Evolutionary conservation across 352 stramenopile species (phyloP).

Genomic region (Globisporangium apiculatum): DNA sequence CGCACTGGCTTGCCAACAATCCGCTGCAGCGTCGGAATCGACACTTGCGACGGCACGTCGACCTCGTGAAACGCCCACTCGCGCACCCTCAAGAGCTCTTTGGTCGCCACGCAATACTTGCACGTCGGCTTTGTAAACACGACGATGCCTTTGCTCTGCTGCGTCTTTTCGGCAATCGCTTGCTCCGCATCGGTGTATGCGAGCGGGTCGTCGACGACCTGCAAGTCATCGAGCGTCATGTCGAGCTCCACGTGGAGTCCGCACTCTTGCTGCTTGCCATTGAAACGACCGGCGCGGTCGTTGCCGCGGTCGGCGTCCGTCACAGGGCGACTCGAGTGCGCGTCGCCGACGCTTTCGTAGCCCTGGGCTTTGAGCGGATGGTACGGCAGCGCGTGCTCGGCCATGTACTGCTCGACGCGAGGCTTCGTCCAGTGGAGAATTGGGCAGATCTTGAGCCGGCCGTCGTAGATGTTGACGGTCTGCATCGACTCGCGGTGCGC

Average conservation of each 20-base stretch:
- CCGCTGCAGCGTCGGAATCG: slow-evolving; percentile 43
- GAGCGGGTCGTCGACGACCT: slow-evolving; percentile 40
- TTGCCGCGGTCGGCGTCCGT: slow-evolving; percentile 52
- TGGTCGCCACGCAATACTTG: slow-evolving; percentile 65
- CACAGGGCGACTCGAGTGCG: slow-evolving; percentile 79
- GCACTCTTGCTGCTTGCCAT: slow-evolving; percentile 76
- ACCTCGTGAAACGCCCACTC: slow-evolving; percentile 68
- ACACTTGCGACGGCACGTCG: slow-evolving; percentile 45
- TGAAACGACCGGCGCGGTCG: slow-evolving; percentile 72
- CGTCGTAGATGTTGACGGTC: slow-evolving; percentile 74
- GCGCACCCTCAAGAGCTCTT: slow-evolving; percentile 45
- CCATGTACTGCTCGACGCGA: slow-evolving; percentile 75
- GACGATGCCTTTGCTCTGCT: slow-evolving; percentile 43
- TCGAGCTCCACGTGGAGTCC: slow-evolving; percentile 76
- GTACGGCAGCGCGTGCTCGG: slow-evolving; percentile 53
- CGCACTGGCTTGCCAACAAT: slow-evolving; percentile 53
- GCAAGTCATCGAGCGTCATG: slow-evolving; percentile 46
- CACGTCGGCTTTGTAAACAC: slow-evolving; percentile 72
- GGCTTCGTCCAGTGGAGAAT: slow-evolving; percentile 78
- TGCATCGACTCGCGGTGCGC: slow-evolving; percentile 59
- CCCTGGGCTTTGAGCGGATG: slow-evolving; percentile 80
- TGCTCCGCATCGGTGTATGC: slow-evolving; percentile 36
- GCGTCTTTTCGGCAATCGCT: slow-evolving; percentile 32
- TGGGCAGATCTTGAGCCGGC: slow-evolving; percentile 79
- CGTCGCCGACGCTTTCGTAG: slow-evolving; percentile 79